These are phyloP conservation scores for Dimargaris verticillata DNA, from an alignment of 192 early-diverging fungal species.

Conservation along the genomic window DNA sequence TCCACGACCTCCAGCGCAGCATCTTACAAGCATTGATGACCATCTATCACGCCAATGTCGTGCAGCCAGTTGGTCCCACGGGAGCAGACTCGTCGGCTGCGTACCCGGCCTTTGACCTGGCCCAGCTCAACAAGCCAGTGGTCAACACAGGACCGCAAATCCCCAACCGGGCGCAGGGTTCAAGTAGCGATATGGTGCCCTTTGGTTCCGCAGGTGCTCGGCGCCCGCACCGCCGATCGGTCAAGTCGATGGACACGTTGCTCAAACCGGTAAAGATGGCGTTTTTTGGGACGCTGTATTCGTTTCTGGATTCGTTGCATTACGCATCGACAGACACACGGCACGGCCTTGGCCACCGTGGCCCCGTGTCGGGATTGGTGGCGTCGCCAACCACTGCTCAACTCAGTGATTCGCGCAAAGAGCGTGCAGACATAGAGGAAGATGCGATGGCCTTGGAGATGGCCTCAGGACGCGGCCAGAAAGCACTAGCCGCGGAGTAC, in stretches of 20 bases:
- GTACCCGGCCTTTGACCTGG: background rate
- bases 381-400: background rate
- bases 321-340: slow-evolving; percentile 21
- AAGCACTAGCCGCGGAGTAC: slow-evolving; percentile 29
- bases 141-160: background rate
- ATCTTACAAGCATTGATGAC: background rate
- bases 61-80: background rate
- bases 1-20: background rate
- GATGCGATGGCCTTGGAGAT: background rate
- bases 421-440: slow-evolving; percentile 15
- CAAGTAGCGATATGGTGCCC: slow-evolving; percentile 24
- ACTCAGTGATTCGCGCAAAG: slow-evolving; percentile 15
- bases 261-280: slow-evolving; percentile 33
- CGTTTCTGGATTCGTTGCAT: slow-evolving; percentile 70
- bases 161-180: slow-evolving; percentile 16
- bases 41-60: background rate
- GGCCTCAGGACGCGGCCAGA: slow-evolving; percentile 5
- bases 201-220: slow-evolving; percentile 25
- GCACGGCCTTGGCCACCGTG: background rate
- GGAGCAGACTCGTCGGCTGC: background rate
- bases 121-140: slow-evolving; percentile 1
- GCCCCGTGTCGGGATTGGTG: background rate
- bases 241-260: slow-evolving; percentile 31
- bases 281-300: slow-evolving; percentile 54
- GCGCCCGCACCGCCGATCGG: slow-evolving; percentile 27